Percentiles rank a stretch among this genome's conserved stretches.
Evolutionary conservation across 306 rosid genomes (phyloP).

Genomic region (Lupinus albus): DNA sequence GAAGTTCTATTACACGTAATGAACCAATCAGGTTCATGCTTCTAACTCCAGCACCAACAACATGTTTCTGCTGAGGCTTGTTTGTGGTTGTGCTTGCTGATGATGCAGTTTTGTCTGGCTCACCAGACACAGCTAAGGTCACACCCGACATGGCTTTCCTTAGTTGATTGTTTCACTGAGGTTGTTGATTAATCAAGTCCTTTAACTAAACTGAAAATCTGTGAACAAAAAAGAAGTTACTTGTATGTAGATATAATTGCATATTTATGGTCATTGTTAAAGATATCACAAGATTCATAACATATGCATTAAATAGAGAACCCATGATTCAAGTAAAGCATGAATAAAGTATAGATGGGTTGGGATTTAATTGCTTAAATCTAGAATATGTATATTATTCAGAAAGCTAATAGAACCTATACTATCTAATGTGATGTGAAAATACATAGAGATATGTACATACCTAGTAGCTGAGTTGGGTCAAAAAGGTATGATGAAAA

Average conservation of each 20-base stretch:
- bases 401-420: neutral
- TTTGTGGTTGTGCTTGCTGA: too few species aligned
- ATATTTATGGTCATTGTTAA: neutral
- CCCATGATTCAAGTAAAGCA: too few species aligned
- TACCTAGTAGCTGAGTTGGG: slow-evolving; percentile 1
- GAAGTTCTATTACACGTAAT: slow-evolving; percentile 68
- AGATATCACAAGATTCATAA: too few species aligned
- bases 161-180: slow-evolving; percentile 1
- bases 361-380: neutral
- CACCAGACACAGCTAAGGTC: slow-evolving; percentile 58
- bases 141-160: slow-evolving; percentile 61
- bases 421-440: neutral
- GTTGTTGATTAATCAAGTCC: neutral
- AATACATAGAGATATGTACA: neutral
- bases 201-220: neutral
- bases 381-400: too few species aligned
- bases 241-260: neutral
- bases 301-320: too few species aligned
- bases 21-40: slow-evolving; percentile 71
- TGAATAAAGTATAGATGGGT: neutral
- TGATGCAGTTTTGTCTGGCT: neutral
- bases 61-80: too few species aligned
- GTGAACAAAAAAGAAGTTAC: slow-evolving; percentile 14
- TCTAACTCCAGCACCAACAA: slow-evolving; percentile 15
- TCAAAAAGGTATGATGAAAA: neutral